phyloP scores from a whole-genome alignment of 495 filamentous ascomycete genomes.

The Aspergillus sclerotiicarbonarius region DNA sequence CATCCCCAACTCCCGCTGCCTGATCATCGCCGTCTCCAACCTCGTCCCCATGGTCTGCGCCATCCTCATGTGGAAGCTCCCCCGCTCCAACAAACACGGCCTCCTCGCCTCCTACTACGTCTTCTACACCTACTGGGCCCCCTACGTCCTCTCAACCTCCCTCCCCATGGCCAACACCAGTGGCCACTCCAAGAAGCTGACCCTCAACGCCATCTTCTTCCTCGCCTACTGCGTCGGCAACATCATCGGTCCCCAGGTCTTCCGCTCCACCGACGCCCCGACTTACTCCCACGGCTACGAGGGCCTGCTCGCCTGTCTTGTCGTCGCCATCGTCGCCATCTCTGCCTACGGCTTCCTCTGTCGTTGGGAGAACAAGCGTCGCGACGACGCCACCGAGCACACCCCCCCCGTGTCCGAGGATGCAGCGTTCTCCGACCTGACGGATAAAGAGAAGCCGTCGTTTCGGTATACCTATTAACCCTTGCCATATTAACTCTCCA shows the following conservation, averaged over 20 bases:
- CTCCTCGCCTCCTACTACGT: no score
- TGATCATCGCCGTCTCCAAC: slow-evolving; percentile 23
- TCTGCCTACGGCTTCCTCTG: no score
- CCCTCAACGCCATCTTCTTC: slow-evolving; percentile 30
- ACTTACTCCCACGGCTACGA: slow-evolving; percentile 25
- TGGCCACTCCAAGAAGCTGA: slow-evolving; percentile 60
- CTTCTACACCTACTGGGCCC: slow-evolving; percentile 1
- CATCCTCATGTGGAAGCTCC: no score
- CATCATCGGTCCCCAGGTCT: slow-evolving; percentile 34
- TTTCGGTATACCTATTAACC: slow-evolving; percentile 27
- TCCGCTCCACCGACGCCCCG: slow-evolving; percentile 26
- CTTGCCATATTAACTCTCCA: no score
- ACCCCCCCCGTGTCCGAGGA: slow-evolving; percentile 11
- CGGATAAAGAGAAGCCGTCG: slow-evolving; percentile 56
- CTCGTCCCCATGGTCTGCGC: no score
- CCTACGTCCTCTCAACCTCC: slow-evolving; percentile 32
- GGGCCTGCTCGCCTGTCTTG: not conserved
- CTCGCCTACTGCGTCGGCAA: slow-evolving; percentile 31
- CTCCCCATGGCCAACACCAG: slow-evolving; percentile 56
- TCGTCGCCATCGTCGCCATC: no score
- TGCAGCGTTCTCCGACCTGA: slow-evolving; percentile 55
- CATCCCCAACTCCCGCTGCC: slow-evolving; percentile 16
- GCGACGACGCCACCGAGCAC: slow-evolving; percentile 2
- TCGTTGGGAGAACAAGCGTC: not conserved
- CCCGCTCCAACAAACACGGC: no score